Percentiles rank a stretch among this genome's conserved stretches.
These are phyloP conservation scores for Pascua guehoae DNA, from an alignment of 1,284 basidiomycete genomes.

Conservation along the genomic window DNA sequence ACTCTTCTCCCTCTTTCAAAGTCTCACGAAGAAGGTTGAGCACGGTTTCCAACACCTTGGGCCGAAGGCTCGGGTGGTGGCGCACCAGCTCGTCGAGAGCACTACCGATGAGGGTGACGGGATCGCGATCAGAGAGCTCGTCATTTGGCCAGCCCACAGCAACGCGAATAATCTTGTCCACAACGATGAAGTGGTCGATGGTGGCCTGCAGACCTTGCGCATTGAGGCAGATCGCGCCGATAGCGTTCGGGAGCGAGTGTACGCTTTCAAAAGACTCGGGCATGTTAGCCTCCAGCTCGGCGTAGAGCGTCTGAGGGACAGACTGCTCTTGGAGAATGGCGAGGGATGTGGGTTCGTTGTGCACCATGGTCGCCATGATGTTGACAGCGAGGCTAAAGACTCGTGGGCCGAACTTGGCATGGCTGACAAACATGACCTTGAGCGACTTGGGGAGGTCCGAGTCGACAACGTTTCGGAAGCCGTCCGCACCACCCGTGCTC, in stretches of 20 bases:
- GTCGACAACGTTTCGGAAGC: conserved; percentile 90
- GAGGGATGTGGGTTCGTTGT: conserved; percentile 97
- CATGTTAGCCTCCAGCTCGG: conserved; percentile 74
- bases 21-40: conserved; percentile 68
- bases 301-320: conserved; percentile 85
- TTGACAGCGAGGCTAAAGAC: conserved; percentile 64
- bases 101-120: conserved; percentile 80
- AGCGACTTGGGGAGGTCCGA: conserved; percentile 79
- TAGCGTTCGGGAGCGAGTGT: conserved; percentile 88
- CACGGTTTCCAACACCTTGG: conserved; percentile 70
- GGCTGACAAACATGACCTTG: conserved; percentile 81
- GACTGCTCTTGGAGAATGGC: conserved; percentile 87
- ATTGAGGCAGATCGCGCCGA: conserved; percentile 94
- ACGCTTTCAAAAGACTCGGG: conserved; percentile 89
- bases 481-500: conserved; percentile 87
- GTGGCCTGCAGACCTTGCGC: conserved; percentile 81
- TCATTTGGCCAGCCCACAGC: conserved; percentile 80
- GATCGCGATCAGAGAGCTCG: conserved; percentile 81
- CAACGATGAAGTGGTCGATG: conserved; percentile 68
- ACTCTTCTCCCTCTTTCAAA: conserved; percentile 37
- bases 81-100: conserved; percentile 93
- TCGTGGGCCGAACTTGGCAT: conserved; percentile 78
- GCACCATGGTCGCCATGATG: conserved; percentile 95
- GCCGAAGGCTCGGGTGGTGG: conserved; percentile 87
- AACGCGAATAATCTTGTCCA: conserved; percentile 83